Base-by-base conservation (phyloP, 768 basidiomycete genomes). In the Psilocybe sp. region DNA sequence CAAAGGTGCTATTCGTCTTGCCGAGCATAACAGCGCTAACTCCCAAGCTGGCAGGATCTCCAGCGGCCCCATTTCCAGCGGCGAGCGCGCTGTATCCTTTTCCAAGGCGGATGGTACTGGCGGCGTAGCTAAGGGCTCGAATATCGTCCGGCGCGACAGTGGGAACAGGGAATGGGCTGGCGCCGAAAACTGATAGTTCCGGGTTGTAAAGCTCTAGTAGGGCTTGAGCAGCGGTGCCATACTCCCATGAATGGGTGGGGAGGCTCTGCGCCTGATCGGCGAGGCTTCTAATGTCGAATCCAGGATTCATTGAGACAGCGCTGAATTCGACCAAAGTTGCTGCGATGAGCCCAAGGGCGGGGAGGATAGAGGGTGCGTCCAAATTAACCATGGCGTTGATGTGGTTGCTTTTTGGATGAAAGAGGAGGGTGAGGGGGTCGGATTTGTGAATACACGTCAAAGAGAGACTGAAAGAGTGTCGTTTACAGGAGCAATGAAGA, bases 241-340 rank as follows among this genome's bases (percentile, higher is more conserved):
- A 76, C 49, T 79, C 76, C 77, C 77, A 79, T 16, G 75, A 75
- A 46, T 76, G 73, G 0, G 69, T 60, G 1, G 76, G 72, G 6
- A 77, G 59, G 7, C 65, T 51, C 47, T 67, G 54, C 3, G 74
- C 74, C 11, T 67, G 57, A 1, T 49, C 33, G 9, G 63, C 56
- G 46, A 75, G 74, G 3, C 52, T 53, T 38, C 59, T 56, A 44
- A 75, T 69, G 51, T 71, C 61, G 52, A 76, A 76, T 5, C 74
- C 74, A 1, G 73, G 68, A 28, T 62, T 52, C 49, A 64, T 66
- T 46, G 70, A 60, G 56, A 69, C 45, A 51, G 67, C 47, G 40
- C 52, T 56, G 43, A 57, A 61, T 9, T 51, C 44, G 7, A 52
- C 1, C 28, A 71, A 40, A 3, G 56, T 49, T 4, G 54, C 39